phyloP scores from a whole-genome alignment of 805 yeast species.

The Candida ascalaphidarum region DNA sequence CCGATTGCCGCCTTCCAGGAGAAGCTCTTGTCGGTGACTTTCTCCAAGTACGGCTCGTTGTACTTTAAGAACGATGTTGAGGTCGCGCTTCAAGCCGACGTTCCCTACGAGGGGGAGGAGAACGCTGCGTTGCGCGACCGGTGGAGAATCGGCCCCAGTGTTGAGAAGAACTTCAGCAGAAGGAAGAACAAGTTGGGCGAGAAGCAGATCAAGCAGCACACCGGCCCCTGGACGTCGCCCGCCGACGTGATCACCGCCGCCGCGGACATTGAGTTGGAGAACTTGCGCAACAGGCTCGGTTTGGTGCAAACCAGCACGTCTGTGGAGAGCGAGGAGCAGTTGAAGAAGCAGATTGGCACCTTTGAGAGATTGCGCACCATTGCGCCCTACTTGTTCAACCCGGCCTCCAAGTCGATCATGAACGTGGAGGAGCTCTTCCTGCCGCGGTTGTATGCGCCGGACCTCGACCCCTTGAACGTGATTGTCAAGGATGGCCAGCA shows the following conservation, averaged over 20 bases:
- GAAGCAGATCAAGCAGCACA: conserved; percentile 36
- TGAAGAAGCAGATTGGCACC: conserved; percentile 47
- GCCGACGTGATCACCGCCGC: conserved; percentile 54
- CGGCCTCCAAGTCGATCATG: conserved; percentile 47
- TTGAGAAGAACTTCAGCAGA: conserved; percentile 72
- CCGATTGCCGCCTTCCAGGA: conserved; percentile 66
- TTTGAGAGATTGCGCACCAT: conserved; percentile 52
- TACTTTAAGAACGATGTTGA: conserved; percentile 69
- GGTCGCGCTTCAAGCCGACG: conserved; percentile 28
- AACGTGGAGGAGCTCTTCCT: conserved; percentile 53
- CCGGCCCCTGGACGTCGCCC: conserved; percentile 81
- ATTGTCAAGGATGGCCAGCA: conserved; percentile 32
- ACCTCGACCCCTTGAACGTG: conserved; percentile 86
- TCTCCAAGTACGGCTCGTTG: conserved; percentile 73
- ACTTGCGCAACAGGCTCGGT: conserved; percentile 43
- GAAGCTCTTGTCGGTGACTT: conserved; percentile 44
- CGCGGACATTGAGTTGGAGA: conserved; percentile 60
- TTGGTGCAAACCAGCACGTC: conserved; percentile 46
- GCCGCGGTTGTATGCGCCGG: conserved; percentile 74
- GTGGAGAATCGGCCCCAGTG: conserved; percentile 89
- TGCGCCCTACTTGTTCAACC: conserved; percentile 52
- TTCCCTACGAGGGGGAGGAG: conserved; percentile 58
- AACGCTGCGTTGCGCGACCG: conserved; percentile 46
- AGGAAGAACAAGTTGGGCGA: conserved; percentile 48
- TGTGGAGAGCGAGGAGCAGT: conserved; percentile 31